Evolutionary conservation across 495 filamentous ascomycete species (phyloP).

Genomic region (Penicillium roqueforti): DNA sequence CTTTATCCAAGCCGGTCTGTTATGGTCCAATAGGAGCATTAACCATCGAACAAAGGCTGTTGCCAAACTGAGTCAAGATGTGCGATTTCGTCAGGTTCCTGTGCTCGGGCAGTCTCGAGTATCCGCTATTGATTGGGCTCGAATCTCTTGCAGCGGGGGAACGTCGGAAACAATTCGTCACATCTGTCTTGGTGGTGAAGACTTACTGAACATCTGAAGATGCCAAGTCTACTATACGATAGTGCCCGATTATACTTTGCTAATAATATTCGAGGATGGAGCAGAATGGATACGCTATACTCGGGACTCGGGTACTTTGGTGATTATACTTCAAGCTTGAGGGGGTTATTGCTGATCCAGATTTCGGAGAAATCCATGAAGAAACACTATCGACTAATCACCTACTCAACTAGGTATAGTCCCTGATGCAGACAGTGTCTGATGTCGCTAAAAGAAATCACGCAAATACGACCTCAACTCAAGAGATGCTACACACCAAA

Average conservation of each 20-base stretch:
- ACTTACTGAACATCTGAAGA: slow-evolving; percentile 1
- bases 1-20: not conserved
- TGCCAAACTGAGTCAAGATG: slow-evolving; percentile 10
- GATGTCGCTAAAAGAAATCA: not conserved
- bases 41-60: not conserved
- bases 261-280: not conserved
- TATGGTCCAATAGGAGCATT: not conserved
- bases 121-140: not conserved
- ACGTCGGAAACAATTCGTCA: not conserved
- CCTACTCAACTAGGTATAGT: not conserved
- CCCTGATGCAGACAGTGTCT: not conserved
- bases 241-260: slow-evolving; percentile 2
- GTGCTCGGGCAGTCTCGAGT: not conserved
- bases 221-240: not conserved
- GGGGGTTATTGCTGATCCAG: not conserved
- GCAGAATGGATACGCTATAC: not conserved
- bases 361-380: slow-evolving; percentile 9
- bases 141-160: not conserved
- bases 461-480: not conserved
- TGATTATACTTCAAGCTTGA: not conserved
- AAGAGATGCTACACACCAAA: not conserved
- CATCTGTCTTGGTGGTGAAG: too few relatives aligned
- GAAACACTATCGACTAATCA: not conserved
- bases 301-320: not conserved
- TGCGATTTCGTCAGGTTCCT: slow-evolving; percentile 1